Percentiles rank a stretch among this genome's conserved stretches.
Conservation (phyloP, 2,329 filamentous ascomycete species). For the Pseudocercospora fuligena region DNA sequence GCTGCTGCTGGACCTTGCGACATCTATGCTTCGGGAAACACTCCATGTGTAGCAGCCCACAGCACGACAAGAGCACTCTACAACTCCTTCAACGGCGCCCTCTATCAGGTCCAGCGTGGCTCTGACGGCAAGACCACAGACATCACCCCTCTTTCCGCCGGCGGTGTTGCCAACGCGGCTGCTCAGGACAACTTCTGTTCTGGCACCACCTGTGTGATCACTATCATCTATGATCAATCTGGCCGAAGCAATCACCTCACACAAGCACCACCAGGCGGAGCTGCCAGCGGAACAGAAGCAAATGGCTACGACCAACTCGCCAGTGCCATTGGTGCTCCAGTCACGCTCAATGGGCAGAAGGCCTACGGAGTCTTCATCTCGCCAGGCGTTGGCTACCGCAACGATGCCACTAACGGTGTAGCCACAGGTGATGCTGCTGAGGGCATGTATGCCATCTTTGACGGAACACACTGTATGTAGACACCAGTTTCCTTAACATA, state of each 20-base stretch:
- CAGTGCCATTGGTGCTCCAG: slow-evolving; percentile 63
- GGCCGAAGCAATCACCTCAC: slow-evolving; percentile 66
- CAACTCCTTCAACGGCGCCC: slow-evolving; percentile 55
- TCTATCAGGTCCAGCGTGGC: slow-evolving; percentile 65
- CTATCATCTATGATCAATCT: slow-evolving; percentile 68
- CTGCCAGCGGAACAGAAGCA: slow-evolving; percentile 60
- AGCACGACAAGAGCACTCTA: slow-evolving; percentile 69
- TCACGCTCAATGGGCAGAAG: slow-evolving; percentile 62
- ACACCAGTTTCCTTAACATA: not conserved
- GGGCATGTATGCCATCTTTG: slow-evolving; percentile 65
- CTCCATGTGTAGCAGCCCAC: slow-evolving; percentile 68
- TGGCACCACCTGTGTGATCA: slow-evolving; percentile 66
- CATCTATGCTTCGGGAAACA: slow-evolving; percentile 62
- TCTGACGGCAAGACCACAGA: slow-evolving; percentile 56
- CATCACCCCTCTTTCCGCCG: slow-evolving; percentile 59
- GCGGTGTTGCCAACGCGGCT: slow-evolving; percentile 66
- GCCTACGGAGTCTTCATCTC: slow-evolving; percentile 68
- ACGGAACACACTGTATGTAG: slow-evolving; percentile 59
- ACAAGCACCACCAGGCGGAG: slow-evolving; percentile 61
- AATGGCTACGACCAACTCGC: slow-evolving; percentile 66
- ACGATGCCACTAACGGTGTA: slow-evolving; percentile 57
- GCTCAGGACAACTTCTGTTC: slow-evolving; percentile 65
- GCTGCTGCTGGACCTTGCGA: slow-evolving; percentile 63
- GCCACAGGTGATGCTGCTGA: slow-evolving; percentile 61
- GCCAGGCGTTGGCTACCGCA: slow-evolving; percentile 67